These are phyloP conservation scores for Leccinum ochraceum DNA, from an alignment of 768 basidiomycete genomes.

Conservation along the genomic window DNA sequence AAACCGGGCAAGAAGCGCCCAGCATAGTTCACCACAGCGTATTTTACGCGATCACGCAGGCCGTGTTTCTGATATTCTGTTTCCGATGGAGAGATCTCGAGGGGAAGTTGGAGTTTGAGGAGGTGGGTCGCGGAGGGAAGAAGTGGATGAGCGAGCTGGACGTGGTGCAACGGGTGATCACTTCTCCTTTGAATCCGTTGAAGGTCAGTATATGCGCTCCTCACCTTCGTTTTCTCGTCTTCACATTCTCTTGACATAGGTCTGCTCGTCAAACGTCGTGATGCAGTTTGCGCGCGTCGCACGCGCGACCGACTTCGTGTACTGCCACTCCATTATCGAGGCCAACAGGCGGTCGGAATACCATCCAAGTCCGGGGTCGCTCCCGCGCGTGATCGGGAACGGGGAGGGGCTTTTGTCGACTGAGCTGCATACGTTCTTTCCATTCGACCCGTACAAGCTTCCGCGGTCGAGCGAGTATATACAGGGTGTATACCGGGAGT, in stretches of 20 bases:
- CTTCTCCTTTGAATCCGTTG: constrained; percentile 84
- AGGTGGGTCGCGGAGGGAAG: constrained; percentile 48
- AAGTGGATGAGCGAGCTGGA: constrained; percentile 87
- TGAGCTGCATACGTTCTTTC: constrained; percentile 94
- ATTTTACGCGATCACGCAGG: constrained; percentile 91
- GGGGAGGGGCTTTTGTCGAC: constrained; percentile 45
- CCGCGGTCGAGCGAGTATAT: constrained; percentile 78
- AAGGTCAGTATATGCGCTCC: constrained; percentile 38
- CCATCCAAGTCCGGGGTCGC: constrained; percentile 28
- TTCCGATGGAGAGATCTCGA: constrained; percentile 93
- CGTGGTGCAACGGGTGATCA: constrained; percentile 77
- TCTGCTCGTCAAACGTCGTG: constrained; percentile 90
- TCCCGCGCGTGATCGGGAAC: constrained; percentile 20
- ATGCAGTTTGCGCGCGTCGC: constrained; percentile 93
- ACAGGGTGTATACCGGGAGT: constrained; percentile 84
- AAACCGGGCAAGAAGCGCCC: constrained; percentile 35
- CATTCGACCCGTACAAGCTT: constrained; percentile 95
- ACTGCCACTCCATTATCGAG: constrained; percentile 92
- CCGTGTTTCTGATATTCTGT: constrained; percentile 95
- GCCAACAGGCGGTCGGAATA: constrained; percentile 76
- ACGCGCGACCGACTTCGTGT: constrained; percentile 86
- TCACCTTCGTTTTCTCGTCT: not conserved
- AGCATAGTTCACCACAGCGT: constrained; percentile 55
- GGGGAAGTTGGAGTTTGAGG: constrained; percentile 49
- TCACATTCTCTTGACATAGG: constrained; percentile 41